Base-by-base conservation (phyloP, 2,329 filamentous ascomycete species). In the Orbilia brochopaga region DNA sequence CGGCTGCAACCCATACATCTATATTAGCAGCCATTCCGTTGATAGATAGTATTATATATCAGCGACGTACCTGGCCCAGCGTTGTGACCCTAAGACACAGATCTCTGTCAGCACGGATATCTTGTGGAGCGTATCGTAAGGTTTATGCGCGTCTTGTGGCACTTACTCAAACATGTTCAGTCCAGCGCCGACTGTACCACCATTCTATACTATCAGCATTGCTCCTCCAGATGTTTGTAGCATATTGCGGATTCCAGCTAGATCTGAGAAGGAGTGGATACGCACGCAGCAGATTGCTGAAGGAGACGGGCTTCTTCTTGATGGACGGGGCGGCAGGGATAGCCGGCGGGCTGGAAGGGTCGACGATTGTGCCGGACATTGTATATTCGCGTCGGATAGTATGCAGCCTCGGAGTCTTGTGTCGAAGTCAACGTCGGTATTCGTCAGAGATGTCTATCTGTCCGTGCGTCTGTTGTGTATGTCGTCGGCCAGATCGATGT, bases 251-350 rank as follows among this genome's bases (percentile, higher is more conserved):
- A 13, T 8, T 3, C 8, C 27, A 19, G 23, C 21, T 17, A 23
- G 32, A 51, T 30, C 10, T 1, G 23, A n/a, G 10, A 32, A 21
- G 51, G 32, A 56, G 17, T 19, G 35, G 37, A 59, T 61, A 83
- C 84, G 79, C 79, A 86, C 84, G 87, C 79, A 99, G 85, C 86
- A 99, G 82, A 84, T 99, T 99, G 85, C 92, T 96, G 86, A 97
- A 97, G 87, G 97, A 97, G 87, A 99, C 87, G 76, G 94, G 94
- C 87, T 97, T 97, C 90, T 97, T 97, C 89, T 97, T 92, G 80
- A 95, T 83, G 81, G 81, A 83, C 80, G 83, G 81, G 80, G 83
- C 82, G 81, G 82, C 79, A 79, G 82, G 80, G 80, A 81, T 78
- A 76, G 81, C 81, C 77, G 84, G 81, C 78, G 85, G 51, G 76